Conservation (phyloP, 495 filamentous ascomycete genomes). For the Astrothelium macrocarpum region DNA sequence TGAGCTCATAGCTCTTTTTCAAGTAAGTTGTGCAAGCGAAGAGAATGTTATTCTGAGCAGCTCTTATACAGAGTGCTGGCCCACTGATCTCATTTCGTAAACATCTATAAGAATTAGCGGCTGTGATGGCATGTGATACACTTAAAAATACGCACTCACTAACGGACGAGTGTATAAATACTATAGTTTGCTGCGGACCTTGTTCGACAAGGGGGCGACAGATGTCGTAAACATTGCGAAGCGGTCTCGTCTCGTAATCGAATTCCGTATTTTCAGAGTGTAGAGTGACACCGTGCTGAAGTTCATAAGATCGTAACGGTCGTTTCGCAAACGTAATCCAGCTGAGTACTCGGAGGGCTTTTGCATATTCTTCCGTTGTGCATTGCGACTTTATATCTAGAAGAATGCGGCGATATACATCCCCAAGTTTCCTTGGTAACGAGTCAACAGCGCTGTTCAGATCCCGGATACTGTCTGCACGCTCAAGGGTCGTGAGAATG, state of each 20-base stretch:
- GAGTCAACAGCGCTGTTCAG: conserved; percentile 4
- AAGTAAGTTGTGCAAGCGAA: neutral
- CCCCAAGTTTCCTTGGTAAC: conserved; percentile 7
- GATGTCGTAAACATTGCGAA: neutral
- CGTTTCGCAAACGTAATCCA: conserved; percentile 12
- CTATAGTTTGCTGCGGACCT: neutral
- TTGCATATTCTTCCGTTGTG: conserved; percentile 1
- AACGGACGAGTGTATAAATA: neutral
- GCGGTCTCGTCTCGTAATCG: neutral
- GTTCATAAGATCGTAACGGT: conserved; percentile 1
- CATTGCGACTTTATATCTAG: neutral
- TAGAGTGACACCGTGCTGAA: conserved; percentile 6
- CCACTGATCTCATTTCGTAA: neutral
- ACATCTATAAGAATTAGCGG: neutral
- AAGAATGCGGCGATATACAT: conserved; percentile 9
- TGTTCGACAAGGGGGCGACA: neutral
- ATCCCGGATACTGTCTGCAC: neutral
- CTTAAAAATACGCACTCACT: neutral
- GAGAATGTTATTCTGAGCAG: neutral
- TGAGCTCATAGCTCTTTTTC: neutral
- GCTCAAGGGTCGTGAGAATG: conserved; percentile 1
- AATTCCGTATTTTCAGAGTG: neutral
- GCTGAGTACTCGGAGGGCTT: conserved; percentile 7
- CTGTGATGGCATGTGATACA: neutral
- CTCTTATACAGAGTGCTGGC: neutral